Percentiles rank a stretch among this genome's conserved stretches.
phyloP scores from a whole-genome alignment of 106 monocot genomes.

The Dendrobium catenatum region DNA sequence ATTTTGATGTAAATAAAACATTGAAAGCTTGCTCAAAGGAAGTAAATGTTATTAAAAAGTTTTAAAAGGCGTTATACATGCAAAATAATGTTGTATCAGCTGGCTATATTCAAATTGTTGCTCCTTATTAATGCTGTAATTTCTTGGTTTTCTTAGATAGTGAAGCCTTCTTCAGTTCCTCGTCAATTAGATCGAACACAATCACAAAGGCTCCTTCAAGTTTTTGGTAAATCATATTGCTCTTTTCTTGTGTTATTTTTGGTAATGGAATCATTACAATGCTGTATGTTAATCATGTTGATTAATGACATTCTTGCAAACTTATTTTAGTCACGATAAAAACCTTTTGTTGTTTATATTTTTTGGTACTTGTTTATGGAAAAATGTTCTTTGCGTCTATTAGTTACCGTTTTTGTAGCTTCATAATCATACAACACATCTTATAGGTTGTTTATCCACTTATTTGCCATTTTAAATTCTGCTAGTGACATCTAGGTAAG shows the following conservation, averaged over 20 bases:
- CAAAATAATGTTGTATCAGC: background rate
- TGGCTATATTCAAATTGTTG: background rate
- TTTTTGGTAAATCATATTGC: conserved; percentile 51
- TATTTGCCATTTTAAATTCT: background rate
- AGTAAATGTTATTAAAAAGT: background rate
- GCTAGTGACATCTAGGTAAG: background rate
- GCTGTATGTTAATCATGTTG: background rate
- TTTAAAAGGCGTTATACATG: background rate
- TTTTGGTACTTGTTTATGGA: background rate
- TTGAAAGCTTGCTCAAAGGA: background rate
- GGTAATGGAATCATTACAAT: background rate
- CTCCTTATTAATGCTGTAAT: background rate
- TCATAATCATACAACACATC: background rate
- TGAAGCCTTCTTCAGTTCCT: conserved; percentile 51
- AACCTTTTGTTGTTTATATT: background rate
- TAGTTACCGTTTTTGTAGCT: background rate
- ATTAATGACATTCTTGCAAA: background rate
- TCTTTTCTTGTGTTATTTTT: background rate
- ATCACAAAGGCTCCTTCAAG: conserved; percentile 75
- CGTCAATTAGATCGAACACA: conserved; percentile 49
- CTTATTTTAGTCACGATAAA: background rate
- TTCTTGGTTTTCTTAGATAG: conserved; percentile 25
- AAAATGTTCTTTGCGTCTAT: background rate
- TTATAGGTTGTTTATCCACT: background rate
- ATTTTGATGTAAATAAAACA: background rate